These are phyloP conservation scores for Microbotryum violaceum DNA, from an alignment of 1,284 basidiomycete species.

Conservation along the genomic window DNA sequence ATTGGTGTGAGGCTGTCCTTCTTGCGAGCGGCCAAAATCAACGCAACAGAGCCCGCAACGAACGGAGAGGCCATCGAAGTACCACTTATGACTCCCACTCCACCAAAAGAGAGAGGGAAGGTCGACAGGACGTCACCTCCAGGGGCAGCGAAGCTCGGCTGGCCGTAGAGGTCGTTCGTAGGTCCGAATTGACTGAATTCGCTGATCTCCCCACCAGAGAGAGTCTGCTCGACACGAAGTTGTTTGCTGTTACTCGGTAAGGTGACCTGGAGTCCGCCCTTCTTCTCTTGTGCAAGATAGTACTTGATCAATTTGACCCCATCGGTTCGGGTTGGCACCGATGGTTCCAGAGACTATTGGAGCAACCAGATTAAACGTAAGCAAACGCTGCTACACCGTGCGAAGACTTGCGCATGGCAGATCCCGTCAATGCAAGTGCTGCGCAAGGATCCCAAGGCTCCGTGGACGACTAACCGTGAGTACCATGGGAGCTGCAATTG, in stretches of 20 bases:
- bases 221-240: conserved; percentile 11
- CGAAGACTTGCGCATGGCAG: too few species aligned
- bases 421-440: too few species aligned
- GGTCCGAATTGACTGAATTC: conserved; percentile 55
- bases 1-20: conserved; percentile 46
- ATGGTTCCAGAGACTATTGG: conserved; percentile 29
- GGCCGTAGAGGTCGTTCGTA: conserved; percentile 54
- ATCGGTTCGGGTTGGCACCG: conserved; percentile 27
- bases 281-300: too few species aligned
- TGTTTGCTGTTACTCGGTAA: conserved; percentile 37
- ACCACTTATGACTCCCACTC: conserved; percentile 47
- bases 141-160: conserved; percentile 55
- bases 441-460: too few species aligned
- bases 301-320: too few species aligned
- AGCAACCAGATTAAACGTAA: not conserved
- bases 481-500: conserved; percentile 5
- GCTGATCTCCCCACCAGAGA: conserved; percentile 47
- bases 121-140: conserved; percentile 59
- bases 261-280: too few species aligned
- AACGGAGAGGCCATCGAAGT: conserved; percentile 36
- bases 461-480: conserved; percentile 13
- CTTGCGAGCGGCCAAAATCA: conserved; percentile 52
- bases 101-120: conserved; percentile 47
- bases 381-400: too few species aligned
- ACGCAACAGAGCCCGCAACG: conserved; percentile 57